Evolutionary conservation across 106 monocot species (phyloP).

Genomic region (Acorus calamus): DNA sequence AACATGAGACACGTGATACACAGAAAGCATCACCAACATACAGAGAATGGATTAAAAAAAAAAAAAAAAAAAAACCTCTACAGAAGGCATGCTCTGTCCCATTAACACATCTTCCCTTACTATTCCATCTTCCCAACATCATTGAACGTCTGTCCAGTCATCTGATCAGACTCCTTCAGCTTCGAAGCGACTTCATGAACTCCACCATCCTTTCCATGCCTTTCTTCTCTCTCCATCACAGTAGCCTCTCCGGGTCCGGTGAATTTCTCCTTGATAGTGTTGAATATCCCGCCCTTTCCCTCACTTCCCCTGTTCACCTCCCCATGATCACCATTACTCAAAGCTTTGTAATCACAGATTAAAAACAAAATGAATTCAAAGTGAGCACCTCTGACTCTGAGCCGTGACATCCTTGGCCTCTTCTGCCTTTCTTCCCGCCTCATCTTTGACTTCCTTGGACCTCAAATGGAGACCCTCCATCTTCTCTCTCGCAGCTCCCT

Average conservation of each 20-base stretch:
- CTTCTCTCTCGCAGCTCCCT: conserved; percentile 22
- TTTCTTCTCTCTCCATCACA: conserved; percentile 7
- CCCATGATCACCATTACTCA: too few relatives aligned
- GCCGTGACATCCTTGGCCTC: conserved; percentile 3
- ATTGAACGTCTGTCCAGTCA: conserved; percentile 34
- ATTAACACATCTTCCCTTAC: conserved; percentile 13
- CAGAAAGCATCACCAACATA: too few relatives aligned
- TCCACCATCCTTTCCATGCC: conserved; percentile 7
- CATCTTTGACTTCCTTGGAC: conserved; percentile 11
- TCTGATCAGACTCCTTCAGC: conserved; percentile 29
- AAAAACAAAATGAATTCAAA: not conserved
- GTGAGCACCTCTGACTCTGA: not conserved
- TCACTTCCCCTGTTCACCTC: not conserved
- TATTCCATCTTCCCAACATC: conserved; percentile 26
- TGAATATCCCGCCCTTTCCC: conserved; percentile 14
- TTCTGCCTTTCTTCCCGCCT: conserved; percentile 13
- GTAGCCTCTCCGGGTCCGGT: conserved; percentile 6
- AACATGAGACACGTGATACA: too few relatives aligned
- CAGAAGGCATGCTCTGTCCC: too few relatives aligned
- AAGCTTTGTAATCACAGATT: not conserved
- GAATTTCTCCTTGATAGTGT: conserved; percentile 21
- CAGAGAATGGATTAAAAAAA: too few relatives aligned
- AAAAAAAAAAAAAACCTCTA: too few relatives aligned
- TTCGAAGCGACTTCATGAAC: not conserved
- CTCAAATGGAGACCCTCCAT: conserved; percentile 25